Evolutionary conservation across 2,329 filamentous ascomycete genomes (phyloP).

Genomic region (Aspergillus hiratsukae): DNA sequence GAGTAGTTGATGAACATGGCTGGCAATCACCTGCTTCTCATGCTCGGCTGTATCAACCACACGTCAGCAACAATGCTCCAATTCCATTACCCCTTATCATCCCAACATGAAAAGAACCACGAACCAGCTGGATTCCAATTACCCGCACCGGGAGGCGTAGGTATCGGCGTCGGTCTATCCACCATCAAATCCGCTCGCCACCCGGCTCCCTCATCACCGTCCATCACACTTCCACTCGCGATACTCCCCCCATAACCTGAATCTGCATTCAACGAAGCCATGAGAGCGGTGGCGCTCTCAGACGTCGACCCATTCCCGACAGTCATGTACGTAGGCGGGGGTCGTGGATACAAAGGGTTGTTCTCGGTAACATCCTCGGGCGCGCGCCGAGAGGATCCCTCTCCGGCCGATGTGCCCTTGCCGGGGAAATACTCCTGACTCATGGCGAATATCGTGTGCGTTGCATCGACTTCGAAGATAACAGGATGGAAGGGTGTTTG

Average conservation of each 20-base stretch:
- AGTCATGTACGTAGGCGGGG: constrained; percentile 71
- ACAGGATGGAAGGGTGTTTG: constrained; percentile 1
- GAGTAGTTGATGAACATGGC: constrained; percentile 86
- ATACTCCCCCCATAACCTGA: constrained; percentile 88
- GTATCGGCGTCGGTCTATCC: constrained; percentile 54
- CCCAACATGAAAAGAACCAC: constrained; percentile 4
- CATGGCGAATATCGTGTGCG: constrained; percentile 26
- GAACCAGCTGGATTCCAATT: constrained; percentile 43
- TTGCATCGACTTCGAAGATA: constrained; percentile 10
- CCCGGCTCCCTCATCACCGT: constrained; percentile 38
- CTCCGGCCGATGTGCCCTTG: constrained; percentile 29
- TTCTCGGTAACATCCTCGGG: constrained; percentile 24
- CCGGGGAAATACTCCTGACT: constrained; percentile 40
- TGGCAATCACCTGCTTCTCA: constrained; percentile 66
- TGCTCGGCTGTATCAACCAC: constrained; percentile 47
- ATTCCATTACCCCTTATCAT: neutral
- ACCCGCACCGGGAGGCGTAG: constrained; percentile 49
- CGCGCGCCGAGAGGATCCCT: constrained; percentile 32
- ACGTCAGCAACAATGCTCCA: constrained; percentile 12
- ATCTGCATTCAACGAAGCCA: constrained; percentile 77
- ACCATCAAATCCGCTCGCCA: constrained; percentile 55
- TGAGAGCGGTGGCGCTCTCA: constrained; percentile 73
- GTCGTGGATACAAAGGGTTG: constrained; percentile 23
- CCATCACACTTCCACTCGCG: constrained; percentile 55
- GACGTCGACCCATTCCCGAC: constrained; percentile 79